Evolutionary conservation across 805 yeast genomes (phyloP).

Genomic region (Kregervanrija pseudodelftensis): DNA sequence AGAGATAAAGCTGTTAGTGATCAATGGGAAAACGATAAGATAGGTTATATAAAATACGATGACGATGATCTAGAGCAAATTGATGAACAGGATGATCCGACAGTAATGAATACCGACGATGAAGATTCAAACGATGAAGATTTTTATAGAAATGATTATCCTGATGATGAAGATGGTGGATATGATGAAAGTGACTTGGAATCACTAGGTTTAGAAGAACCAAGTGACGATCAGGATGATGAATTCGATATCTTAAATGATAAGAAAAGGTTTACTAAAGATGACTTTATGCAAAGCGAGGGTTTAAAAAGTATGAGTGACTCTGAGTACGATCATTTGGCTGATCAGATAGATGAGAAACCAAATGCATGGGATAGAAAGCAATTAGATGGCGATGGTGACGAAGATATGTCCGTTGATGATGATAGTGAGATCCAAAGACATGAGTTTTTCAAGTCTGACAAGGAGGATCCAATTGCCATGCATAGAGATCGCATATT

Average conservation of each 20-base stretch:
- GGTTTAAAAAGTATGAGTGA: conserved; percentile 19
- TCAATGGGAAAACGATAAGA: conserved; percentile 30
- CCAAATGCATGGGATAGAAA: conserved; percentile 6
- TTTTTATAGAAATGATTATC: conserved; percentile 87
- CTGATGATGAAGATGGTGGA: conserved; percentile 82
- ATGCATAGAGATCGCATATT: conserved; percentile 58
- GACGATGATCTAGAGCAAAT: conserved; percentile 39
- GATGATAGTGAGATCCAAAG: conserved; percentile 29
- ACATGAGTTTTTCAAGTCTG: conserved; percentile 49
- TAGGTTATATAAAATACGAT: conserved; percentile 48
- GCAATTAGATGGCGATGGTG: conserved; percentile 11
- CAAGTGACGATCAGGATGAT: conserved; percentile 34
- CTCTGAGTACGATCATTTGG: conserved; percentile 29
- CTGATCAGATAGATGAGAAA: conserved; percentile 15
- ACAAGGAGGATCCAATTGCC: conserved; percentile 54
- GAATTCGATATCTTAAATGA: conserved; percentile 29
- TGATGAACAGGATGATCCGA: conserved; percentile 33
- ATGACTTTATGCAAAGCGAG: conserved; percentile 23
- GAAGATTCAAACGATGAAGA: conserved; percentile 90
- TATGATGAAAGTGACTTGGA: conserved; percentile 25
- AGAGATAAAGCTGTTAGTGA: conserved; percentile 46
- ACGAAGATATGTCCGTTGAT: conserved; percentile 10
- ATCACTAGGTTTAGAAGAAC: conserved; percentile 20
- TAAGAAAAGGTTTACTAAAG: conserved; percentile 22
- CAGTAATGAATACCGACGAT: conserved; percentile 44